These are phyloP conservation scores for Cytospora schulzeri DNA, from an alignment of 2,329 filamentous ascomycete species.

Conservation along the genomic window DNA sequence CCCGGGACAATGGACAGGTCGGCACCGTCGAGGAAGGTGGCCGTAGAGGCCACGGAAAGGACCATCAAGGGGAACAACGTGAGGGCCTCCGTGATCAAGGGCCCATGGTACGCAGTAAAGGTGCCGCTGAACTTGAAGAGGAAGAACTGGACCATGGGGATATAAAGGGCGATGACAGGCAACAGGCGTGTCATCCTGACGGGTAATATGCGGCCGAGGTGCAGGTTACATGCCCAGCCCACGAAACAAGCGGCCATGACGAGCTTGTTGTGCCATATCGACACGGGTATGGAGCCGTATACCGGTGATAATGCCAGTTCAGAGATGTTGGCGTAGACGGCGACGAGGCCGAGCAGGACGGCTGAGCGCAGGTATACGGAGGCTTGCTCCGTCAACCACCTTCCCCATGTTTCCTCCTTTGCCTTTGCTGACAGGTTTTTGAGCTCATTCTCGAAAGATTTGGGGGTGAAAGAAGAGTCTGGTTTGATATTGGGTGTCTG, in stretches of 20 bases:
- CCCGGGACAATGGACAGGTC: conserved; percentile 57
- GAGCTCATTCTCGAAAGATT: conserved; percentile 58
- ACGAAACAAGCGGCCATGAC: conserved; percentile 68
- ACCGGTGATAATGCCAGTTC: conserved; percentile 80
- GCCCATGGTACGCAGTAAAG: conserved; percentile 72
- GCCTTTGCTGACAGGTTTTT: conserved; percentile 52
- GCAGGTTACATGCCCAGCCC: conserved; percentile 70
- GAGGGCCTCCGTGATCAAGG: conserved; percentile 71
- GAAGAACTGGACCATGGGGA: conserved; percentile 72
- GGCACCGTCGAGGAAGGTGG: conserved; percentile 64
- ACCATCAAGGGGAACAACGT: conserved; percentile 71
- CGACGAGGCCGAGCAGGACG: conserved; percentile 58
- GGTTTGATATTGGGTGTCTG: conserved; percentile 32
- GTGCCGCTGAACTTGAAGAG: conserved; percentile 67
- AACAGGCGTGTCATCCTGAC: conserved; percentile 57
- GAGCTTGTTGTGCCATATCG: conserved; percentile 69
- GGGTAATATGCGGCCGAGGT: conserved; percentile 52
- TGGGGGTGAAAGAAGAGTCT: conserved; percentile 47
- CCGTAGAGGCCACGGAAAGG: conserved; percentile 65
- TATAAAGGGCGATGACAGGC: conserved; percentile 74
- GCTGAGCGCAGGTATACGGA: conserved; percentile 45
- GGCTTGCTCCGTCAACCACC: conserved; percentile 41
- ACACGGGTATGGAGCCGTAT: conserved; percentile 81
- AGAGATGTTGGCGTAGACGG: conserved; percentile 69
- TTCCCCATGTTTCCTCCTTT: conserved; percentile 38